A percentile compares a stretch with the other conserved stretches of the same genome.
Conservation (phyloP, 192 early-diverging fungal species). For the Podila verticillata region DNA sequence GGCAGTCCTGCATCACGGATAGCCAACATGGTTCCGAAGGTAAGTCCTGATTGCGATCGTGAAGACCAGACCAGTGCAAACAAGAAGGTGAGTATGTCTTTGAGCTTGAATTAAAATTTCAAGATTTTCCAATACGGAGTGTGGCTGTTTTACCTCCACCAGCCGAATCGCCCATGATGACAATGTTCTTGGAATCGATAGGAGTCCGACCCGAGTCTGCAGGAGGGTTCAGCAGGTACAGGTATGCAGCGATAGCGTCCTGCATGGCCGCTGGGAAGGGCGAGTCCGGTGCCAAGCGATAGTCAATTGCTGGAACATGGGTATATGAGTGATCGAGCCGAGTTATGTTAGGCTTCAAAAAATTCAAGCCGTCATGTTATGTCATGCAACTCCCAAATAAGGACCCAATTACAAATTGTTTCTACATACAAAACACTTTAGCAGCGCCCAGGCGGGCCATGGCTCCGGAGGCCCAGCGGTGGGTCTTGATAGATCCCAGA, state of each 20-base stretch:
- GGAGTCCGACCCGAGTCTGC: slow-evolving; percentile 57
- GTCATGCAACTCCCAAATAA: background rate
- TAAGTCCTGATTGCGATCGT: slow-evolving; percentile 42
- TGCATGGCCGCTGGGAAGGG: slow-evolving; percentile 86
- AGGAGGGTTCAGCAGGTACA: slow-evolving; percentile 68
- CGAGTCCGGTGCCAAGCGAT: slow-evolving; percentile 84
- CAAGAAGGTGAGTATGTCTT: background rate
- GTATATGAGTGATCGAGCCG: no score
- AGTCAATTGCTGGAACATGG: slow-evolving; percentile 61
- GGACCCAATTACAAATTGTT: background rate
- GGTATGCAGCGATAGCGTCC: slow-evolving; percentile 83
- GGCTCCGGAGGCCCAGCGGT: slow-evolving; percentile 55
- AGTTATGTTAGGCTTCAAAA: background rate
- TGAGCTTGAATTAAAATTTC: no score
- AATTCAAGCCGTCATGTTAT: background rate
- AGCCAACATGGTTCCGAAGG: slow-evolving; percentile 63
- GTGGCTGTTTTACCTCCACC: slow-evolving; percentile 63
- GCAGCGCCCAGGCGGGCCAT: slow-evolving; percentile 62
- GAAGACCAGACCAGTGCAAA: background rate
- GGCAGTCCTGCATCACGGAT: slow-evolving; percentile 67
- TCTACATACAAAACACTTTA: slow-evolving; percentile 41
- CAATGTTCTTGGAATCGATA: slow-evolving; percentile 63
- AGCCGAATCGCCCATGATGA: slow-evolving; percentile 76
- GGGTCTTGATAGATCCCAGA: slow-evolving; percentile 50
- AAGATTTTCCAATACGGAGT: background rate